Conservation (phyloP, 1,284 basidiomycete species). For the Moesziomyces antarcticus region DNA sequence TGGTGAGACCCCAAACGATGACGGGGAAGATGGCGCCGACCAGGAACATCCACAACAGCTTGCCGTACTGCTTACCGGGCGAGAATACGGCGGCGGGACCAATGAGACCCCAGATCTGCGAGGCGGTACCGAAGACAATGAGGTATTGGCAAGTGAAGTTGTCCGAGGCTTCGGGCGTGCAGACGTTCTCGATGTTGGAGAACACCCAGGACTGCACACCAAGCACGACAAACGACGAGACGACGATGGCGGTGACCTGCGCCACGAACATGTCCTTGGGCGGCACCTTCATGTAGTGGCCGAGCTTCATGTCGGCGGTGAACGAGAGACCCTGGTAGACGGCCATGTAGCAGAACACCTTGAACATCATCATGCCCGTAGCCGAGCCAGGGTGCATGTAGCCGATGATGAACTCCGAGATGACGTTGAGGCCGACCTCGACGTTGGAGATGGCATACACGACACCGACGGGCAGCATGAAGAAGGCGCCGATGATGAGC, state of each 20-base stretch:
- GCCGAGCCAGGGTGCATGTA: conserved; percentile 82
- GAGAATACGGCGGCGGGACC: conserved; percentile 67
- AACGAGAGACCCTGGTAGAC: conserved; percentile 75
- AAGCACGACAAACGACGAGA: conserved; percentile 74
- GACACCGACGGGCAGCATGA: conserved; percentile 80
- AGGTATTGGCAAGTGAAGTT: conserved; percentile 62
- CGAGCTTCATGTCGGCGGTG: conserved; percentile 73
- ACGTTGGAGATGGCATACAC: conserved; percentile 87
- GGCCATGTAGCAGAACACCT: conserved; percentile 75
- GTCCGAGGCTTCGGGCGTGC: conserved; percentile 67
- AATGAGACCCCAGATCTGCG: conserved; percentile 68
- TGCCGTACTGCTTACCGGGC: conserved; percentile 53
- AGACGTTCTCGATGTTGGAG: conserved; percentile 78
- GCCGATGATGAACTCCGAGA: conserved; percentile 81
- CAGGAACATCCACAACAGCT: conserved; percentile 59
- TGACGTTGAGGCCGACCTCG: conserved; percentile 74
- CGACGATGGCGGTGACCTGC: conserved; percentile 78
- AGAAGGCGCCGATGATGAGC: conserved; percentile 73
- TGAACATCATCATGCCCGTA: conserved; percentile 85
- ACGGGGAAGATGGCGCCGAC: conserved; percentile 59
- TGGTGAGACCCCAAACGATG: conserved; percentile 56
- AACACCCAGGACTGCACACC: conserved; percentile 77
- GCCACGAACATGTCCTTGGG: conserved; percentile 71
- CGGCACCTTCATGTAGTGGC: conserved; percentile 73
- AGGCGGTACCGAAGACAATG: conserved; percentile 60